A percentile compares a stretch with the other conserved stretches of the same genome.
These are phyloP conservation scores for Cucumis cinereus DNA, from an alignment of 306 rosid species.

Conservation along the genomic window DNA sequence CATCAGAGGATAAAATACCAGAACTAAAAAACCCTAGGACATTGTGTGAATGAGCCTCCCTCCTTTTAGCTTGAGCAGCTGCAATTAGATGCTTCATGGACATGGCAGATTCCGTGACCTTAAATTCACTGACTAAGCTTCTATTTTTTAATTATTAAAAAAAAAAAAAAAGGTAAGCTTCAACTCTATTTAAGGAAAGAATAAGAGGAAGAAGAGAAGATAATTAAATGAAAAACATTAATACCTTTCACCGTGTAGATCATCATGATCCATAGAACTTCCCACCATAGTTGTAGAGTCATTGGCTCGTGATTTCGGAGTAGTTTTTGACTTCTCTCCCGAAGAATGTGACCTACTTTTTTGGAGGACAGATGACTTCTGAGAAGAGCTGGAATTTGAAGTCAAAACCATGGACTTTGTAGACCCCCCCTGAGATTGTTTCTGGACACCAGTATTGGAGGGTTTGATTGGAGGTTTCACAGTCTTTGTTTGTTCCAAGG, in stretches of 20 bases:
- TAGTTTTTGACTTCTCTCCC: slow-evolving; percentile 46
- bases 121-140: slow-evolving; percentile 21
- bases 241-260: slow-evolving; percentile 55
- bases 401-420: slow-evolving; percentile 24
- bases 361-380: slow-evolving; percentile 33
- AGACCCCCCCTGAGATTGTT: slow-evolving; percentile 33
- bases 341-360: slow-evolving; percentile 38
- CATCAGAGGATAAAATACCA: slow-evolving; percentile 23
- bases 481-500: slow-evolving; percentile 40
- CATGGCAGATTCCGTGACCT: slow-evolving; percentile 47
- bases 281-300: slow-evolving; percentile 34
- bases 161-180: slow-evolving; percentile 16
- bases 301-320: slow-evolving; percentile 30
- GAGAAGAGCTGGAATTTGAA: slow-evolving; percentile 32
- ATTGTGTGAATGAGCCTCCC: slow-evolving; percentile 48
- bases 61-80: slow-evolving; percentile 89
- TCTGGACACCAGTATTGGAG: slow-evolving; percentile 32
- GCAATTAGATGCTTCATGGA: slow-evolving; percentile 91
- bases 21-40: slow-evolving; percentile 31
- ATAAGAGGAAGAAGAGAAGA: not conserved
- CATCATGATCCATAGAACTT: slow-evolving; percentile 33
- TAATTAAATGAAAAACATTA: slow-evolving; percentile 7
- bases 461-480: slow-evolving; percentile 35
- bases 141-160: not conserved
- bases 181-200: slow-evolving; percentile 21